A percentile compares a stretch with the other conserved stretches of the same genome.
phyloP scores from a whole-genome alignment of 257 asterid species.

The Fraxinus pennsylvanica region DNA sequence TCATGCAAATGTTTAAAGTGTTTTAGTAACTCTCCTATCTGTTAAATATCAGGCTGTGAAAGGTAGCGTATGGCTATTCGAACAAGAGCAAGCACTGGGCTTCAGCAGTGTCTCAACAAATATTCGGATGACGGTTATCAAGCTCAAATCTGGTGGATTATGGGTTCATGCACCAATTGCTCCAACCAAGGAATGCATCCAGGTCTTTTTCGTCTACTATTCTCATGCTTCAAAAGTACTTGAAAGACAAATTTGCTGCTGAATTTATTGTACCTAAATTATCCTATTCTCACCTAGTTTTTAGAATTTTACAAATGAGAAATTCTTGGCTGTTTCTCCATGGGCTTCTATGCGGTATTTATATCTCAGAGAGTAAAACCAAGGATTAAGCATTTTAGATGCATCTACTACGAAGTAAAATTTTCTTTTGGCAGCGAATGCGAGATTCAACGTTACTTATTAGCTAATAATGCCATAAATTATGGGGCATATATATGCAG shows the following conservation, averaged over 20 bases:
- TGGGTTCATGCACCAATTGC: conserved; percentile 99
- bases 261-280: background rate
- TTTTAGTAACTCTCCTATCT: conserved; percentile 30
- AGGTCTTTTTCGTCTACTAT: conserved; percentile 41
- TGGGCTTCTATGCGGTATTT: background rate
- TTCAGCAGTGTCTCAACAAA: conserved; percentile 96
- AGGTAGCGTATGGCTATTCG: conserved; percentile 75
- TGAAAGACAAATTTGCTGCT: background rate
- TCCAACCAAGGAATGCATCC: conserved; percentile 91
- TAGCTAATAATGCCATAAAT: background rate
- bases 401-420: background rate
- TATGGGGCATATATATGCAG: background rate
- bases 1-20: background rate
- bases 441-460: background rate
- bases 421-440: background rate
- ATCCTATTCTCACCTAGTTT: background rate
- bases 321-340: background rate
- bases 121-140: conserved; percentile 88
- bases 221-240: background rate
- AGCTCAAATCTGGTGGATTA: conserved; percentile 86
- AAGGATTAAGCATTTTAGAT: background rate
- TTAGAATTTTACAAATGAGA: background rate
- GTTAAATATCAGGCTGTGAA: conserved; percentile 68
- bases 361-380: background rate
- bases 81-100: conserved; percentile 98